Evolutionary conservation across 495 filamentous ascomycete genomes (phyloP).

Genomic region (Aspergillus indologenus): DNA sequence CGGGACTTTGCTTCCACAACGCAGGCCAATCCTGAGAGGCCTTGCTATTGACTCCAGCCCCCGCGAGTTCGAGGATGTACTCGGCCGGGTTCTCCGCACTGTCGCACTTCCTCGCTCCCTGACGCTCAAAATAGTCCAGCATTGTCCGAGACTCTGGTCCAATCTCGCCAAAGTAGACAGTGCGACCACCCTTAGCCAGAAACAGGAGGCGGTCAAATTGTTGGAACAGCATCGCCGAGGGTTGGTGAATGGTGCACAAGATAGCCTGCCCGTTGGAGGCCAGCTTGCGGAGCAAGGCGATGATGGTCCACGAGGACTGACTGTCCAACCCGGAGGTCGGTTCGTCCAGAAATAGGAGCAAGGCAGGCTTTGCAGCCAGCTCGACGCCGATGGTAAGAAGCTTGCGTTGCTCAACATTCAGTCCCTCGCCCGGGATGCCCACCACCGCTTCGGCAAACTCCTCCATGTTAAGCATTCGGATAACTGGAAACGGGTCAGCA

Average conservation of each 20-base stretch:
- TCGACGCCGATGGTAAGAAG: conserved; percentile 65
- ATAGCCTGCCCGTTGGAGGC: conserved; percentile 74
- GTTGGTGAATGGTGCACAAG: conserved; percentile 91
- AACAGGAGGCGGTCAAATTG: conserved; percentile 69
- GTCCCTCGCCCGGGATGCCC: conserved; percentile 46
- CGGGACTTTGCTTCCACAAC: conserved; percentile 64
- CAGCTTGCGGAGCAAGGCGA: conserved; percentile 26
- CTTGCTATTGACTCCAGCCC: neutral
- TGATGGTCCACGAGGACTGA: conserved; percentile 83
- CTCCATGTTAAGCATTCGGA: conserved; percentile 48
- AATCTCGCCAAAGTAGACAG: conserved; percentile 68
- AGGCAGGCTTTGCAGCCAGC: conserved; percentile 63
- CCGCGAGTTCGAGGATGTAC: neutral
- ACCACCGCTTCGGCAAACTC: conserved; percentile 51
- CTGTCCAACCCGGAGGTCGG: conserved; percentile 86
- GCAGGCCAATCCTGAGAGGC: conserved; percentile 63
- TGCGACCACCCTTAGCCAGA: conserved; percentile 60
- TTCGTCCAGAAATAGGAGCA: conserved; percentile 53
- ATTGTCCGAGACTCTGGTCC: conserved; percentile 27
- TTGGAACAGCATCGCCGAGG: conserved; percentile 80
- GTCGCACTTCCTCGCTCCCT: neutral
- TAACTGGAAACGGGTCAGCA: no score
- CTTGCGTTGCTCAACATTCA: conserved; percentile 59
- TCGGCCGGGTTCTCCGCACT: neutral
- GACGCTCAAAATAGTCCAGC: neutral